A percentile compares a stretch with the other conserved stretches of the same genome.
Conservation (phyloP, 257 asterid genomes). For the Solanum infundibuliforme region DNA sequence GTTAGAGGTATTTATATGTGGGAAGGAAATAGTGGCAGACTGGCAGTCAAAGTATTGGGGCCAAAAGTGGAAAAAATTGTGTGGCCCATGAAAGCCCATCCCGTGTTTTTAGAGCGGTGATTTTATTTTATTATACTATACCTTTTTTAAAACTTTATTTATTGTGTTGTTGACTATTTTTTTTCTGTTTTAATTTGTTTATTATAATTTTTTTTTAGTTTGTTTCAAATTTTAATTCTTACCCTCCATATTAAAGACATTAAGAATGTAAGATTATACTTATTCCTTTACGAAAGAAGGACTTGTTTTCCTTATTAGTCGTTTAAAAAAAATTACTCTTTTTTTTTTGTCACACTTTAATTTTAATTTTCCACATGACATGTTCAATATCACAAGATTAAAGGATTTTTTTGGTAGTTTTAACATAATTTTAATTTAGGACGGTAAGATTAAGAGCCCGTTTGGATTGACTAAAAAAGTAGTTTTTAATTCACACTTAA, state of each 20-base stretch:
- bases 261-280: background rate
- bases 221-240: background rate
- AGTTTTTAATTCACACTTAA: too few relatives aligned
- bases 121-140: background rate
- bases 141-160: background rate
- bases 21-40: background rate
- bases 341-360: background rate
- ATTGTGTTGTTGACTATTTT: background rate
- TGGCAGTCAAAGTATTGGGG: background rate
- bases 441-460: too few relatives aligned
- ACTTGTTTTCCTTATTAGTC: background rate
- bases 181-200: background rate
- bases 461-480: background rate
- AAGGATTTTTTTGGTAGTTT: accelerated
- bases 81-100: constrained; percentile 7
- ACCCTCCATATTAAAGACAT: too few relatives aligned
- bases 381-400: too few relatives aligned
- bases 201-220: background rate
- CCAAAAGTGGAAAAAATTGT: constrained; percentile 6
- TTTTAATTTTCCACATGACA: background rate
- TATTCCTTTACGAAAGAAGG: background rate
- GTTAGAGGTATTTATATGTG: background rate
- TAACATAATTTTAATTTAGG: too few relatives aligned
- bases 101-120: constrained; percentile 17
- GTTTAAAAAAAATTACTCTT: too few relatives aligned